phyloP scores from a whole-genome alignment of 164 flowering plant species.

The Paratinospora sagittata region DNA sequence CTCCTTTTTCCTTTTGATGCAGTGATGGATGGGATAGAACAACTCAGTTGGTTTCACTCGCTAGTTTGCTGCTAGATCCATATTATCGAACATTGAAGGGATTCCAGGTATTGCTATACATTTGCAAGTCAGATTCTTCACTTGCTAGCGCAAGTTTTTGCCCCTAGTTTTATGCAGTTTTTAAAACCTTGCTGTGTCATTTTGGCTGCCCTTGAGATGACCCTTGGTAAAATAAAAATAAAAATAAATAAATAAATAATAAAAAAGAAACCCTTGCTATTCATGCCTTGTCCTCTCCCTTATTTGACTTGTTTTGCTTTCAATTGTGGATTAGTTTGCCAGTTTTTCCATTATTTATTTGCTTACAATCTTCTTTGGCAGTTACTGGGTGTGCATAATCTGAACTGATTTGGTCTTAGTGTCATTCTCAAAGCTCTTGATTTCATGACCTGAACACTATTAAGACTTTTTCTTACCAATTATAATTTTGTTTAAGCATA shows the following conservation, averaged over 20 bases:
- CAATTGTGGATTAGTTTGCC: background rate
- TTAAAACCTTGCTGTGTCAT: background rate
- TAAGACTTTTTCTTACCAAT: background rate
- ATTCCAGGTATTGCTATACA: slow-evolving; percentile 68
- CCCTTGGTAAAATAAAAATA: background rate
- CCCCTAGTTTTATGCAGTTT: background rate
- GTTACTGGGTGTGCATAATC: background rate
- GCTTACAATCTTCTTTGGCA: background rate
- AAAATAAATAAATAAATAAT: background rate
- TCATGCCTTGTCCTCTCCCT: background rate
- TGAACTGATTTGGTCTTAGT: background rate
- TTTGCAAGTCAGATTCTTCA: background rate
- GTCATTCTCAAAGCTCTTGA: background rate
- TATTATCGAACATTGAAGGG: slow-evolving; percentile 89
- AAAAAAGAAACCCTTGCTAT: too few species aligned
- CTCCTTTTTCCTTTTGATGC: slow-evolving; percentile 13
- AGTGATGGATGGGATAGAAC: slow-evolving; percentile 99
- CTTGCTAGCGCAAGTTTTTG: slow-evolving; percentile 1
- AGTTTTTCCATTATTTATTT: background rate
- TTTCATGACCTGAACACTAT: background rate
- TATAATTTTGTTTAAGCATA: background rate
- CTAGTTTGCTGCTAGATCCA: slow-evolving; percentile 94
- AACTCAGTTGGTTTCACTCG: slow-evolving; percentile 88
- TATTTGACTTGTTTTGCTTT: background rate
- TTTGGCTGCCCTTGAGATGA: background rate